phyloP scores from a whole-genome alignment of 2,329 filamentous ascomycete species.

The Colletotrichum ledebouriae region DNA sequence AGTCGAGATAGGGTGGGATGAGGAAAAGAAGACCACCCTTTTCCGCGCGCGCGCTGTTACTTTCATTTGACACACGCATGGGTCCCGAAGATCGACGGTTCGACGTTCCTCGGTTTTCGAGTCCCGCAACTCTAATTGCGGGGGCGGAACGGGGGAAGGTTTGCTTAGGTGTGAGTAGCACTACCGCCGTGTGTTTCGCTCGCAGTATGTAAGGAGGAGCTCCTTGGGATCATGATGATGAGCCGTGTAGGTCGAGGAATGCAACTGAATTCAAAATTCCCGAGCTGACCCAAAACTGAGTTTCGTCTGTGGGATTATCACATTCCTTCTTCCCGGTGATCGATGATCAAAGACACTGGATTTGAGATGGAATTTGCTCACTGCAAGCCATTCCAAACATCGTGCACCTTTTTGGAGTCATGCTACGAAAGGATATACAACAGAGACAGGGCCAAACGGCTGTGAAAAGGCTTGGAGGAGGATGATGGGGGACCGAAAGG shows the following conservation, averaged over 20 bases:
- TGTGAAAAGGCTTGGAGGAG: not conserved
- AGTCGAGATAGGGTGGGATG: not conserved
- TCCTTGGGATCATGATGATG: no score
- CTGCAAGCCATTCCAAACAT: no score
- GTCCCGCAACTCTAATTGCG: slow-evolving; percentile 40
- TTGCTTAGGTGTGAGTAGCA: not conserved
- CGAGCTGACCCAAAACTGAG: not conserved
- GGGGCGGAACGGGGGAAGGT: not conserved
- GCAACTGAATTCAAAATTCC: not conserved
- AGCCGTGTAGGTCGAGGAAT: not conserved
- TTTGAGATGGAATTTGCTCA: not conserved
- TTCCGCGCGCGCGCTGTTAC: not conserved
- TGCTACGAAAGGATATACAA: no score
- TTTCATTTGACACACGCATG: slow-evolving; percentile 36
- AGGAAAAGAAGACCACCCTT: not conserved
- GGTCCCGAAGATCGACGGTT: slow-evolving; percentile 34
- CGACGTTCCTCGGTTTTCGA: slow-evolving; percentile 26
- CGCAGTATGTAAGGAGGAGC: no score
- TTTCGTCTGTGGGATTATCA: not conserved
- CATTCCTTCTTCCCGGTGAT: not conserved
- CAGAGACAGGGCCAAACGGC: not conserved
- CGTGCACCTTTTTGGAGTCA: not conserved
- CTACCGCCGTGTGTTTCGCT: no score
- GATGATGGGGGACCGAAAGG: not conserved
- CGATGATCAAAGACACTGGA: not conserved